Evolutionary conservation across 2,329 filamentous ascomycete genomes (phyloP).

Genomic region (Microcera coccophila): DNA sequence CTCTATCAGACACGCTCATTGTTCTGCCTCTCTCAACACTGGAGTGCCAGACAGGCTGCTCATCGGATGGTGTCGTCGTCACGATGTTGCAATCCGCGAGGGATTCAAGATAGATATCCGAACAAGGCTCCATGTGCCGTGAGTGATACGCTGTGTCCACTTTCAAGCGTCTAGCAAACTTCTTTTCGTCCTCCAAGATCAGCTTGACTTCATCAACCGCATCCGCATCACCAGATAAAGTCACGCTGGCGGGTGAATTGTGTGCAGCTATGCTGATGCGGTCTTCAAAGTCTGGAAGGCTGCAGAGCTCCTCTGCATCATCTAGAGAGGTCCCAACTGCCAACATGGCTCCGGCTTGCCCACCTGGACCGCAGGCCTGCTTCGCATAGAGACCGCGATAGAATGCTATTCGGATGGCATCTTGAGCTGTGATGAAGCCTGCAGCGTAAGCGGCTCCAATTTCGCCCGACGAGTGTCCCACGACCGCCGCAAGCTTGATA

Average conservation of each 20-base stretch:
- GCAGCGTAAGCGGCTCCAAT: conserved; percentile 39
- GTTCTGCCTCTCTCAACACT: background rate
- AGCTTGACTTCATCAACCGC: conserved; percentile 9
- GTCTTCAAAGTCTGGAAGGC: conserved; percentile 1
- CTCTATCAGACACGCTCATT: background rate
- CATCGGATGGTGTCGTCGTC: background rate
- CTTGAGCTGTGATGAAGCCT: conserved; percentile 24
- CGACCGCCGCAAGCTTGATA: conserved; percentile 28
- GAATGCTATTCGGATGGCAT: conserved; percentile 34
- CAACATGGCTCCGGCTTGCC: conserved; percentile 30
- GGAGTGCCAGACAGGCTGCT: background rate
- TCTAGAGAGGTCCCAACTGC: conserved; percentile 27
- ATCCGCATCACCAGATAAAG: conserved; percentile 10
- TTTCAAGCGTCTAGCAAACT: conserved; percentile 33
- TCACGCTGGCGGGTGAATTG: conserved; percentile 14
- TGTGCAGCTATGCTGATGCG: conserved; percentile 8
- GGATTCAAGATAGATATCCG: background rate
- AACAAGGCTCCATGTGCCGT: conserved; percentile 16
- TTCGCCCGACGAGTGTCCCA: conserved; percentile 39
- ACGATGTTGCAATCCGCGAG: conserved; percentile 38
- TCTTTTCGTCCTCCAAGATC: conserved; percentile 3
- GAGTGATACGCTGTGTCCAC: conserved; percentile 22
- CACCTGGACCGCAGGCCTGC: conserved; percentile 1
- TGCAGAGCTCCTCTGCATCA: conserved; percentile 20
- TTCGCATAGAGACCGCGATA: conserved; percentile 29